These are phyloP conservation scores for Ophiostoma tasmaniense DNA, from an alignment of 2,329 filamentous ascomycete genomes.

Conservation along the genomic window DNA sequence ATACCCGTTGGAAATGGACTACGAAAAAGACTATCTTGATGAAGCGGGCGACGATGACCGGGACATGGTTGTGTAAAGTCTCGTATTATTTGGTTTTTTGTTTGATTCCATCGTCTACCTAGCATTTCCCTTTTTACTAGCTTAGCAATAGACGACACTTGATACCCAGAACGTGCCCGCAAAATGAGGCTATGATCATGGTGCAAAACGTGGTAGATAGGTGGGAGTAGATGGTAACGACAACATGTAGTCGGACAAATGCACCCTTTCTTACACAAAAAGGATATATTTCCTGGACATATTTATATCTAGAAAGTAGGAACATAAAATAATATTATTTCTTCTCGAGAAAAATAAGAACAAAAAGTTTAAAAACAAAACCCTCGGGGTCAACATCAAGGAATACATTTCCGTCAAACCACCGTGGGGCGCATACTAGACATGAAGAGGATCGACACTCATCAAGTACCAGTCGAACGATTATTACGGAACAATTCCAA, in stretches of 20 bases:
- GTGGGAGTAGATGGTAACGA: background rate
- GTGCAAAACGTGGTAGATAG: background rate
- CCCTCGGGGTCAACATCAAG: background rate
- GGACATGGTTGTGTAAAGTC: background rate
- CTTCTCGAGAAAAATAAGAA: background rate
- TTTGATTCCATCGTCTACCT: too few relatives aligned
- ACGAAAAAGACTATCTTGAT: conserved; percentile 30
- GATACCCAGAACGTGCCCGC: background rate
- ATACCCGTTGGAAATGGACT: conserved; percentile 66
- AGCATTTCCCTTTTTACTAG: background rate
- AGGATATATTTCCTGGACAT: background rate
- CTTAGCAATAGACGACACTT: background rate
- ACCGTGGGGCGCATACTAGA: background rate
- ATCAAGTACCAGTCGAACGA: background rate
- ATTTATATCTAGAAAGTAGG: background rate
- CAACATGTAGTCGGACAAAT: background rate
- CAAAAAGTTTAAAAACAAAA: background rate
- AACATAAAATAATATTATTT: too few relatives aligned
- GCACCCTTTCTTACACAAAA: background rate
- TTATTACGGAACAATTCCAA: background rate
- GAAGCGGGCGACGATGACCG: background rate
- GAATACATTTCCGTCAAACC: background rate
- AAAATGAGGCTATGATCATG: background rate
- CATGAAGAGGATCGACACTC: background rate
- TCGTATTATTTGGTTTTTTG: too few relatives aligned